Base-by-base conservation (phyloP, 345 rosid species). In the Cardamine occulta region DNA sequence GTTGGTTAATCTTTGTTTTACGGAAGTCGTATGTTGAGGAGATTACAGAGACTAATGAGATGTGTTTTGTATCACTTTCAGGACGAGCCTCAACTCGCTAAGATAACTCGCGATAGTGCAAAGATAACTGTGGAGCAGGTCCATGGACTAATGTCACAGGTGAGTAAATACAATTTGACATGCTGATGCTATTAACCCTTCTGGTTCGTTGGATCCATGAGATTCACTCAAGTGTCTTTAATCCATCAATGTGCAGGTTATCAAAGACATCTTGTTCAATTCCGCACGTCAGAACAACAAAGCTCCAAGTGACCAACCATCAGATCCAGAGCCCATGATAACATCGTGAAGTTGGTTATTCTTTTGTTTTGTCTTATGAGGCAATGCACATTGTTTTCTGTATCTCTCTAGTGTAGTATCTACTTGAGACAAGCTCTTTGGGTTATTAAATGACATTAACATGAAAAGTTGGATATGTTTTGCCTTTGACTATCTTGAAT, bases 91-190 rank as follows among this genome's bases (percentile, higher is more conserved):
- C 99, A 87, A 72, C 96, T 96, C 40, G 87, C 93, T n/a, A 96
- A 96, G 88, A 96, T 96, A 63, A 93, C 99, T 57, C 86, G 98
- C 19, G 99, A 96, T 62, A 89, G 99, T 70, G 91, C 98, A 26
- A 96, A 96, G 83, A 93, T 93, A 74, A 93, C 99, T 0, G 96
- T 93, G 37, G 99, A 96, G 80, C 99, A 91, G 82, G 98, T 93
- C 40, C 97, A 96, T 80, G 99, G 99, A 37, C 82, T 96, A 53
- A 96, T 96, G 98, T 96, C 98, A 14, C 99, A 96, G 98, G 99
- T 93, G 81, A 81, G 42, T 59, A 1, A 70, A 56, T 31, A 68
- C 26, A 9, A 63, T 66, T 66, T 73, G 53, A 40, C 8, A 55
- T 24, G 13, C 2, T 8, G 47, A 52, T 21, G 7, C 7, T 74